Evolutionary conservation across 2,329 filamentous ascomycete genomes (phyloP).

Genomic region (Aschersonia sp.): DNA sequence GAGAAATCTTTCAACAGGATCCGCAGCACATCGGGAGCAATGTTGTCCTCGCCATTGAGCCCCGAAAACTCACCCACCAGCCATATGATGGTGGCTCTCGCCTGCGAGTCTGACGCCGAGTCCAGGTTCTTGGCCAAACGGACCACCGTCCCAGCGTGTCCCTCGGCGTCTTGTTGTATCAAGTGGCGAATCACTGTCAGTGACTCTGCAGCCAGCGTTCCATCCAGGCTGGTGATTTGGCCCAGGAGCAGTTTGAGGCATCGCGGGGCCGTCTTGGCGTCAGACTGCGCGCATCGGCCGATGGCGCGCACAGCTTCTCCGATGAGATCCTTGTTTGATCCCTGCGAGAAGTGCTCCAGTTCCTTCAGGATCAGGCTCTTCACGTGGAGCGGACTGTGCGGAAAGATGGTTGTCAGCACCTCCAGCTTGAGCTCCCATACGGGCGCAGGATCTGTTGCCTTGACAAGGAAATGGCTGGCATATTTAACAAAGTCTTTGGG

Average conservation of each 20-base stretch:
- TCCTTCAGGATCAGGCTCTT: conserved; percentile 86
- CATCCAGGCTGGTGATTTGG: conserved; percentile 79
- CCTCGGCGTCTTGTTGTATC: conserved; percentile 76
- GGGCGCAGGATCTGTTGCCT: conserved; percentile 60
- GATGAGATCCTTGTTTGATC: conserved; percentile 59
- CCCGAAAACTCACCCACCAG: conserved; percentile 89
- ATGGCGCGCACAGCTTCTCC: conserved; percentile 86
- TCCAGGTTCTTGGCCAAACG: conserved; percentile 84
- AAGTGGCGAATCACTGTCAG: conserved; percentile 90
- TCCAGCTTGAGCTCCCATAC: conserved; percentile 91
- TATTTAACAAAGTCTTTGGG: conserved; percentile 79
- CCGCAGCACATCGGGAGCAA: conserved; percentile 81
- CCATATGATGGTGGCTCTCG: conserved; percentile 92
- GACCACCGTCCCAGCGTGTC: conserved; percentile 74
- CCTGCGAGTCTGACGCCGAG: conserved; percentile 71
- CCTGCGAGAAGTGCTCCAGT: conserved; percentile 80
- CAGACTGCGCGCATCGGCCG: conserved; percentile 77
- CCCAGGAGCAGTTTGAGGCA: conserved; percentile 73
- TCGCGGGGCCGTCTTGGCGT: conserved; percentile 53
- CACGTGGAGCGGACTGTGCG: conserved; percentile 56
- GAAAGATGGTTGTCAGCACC: conserved; percentile 79
- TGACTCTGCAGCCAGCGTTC: conserved; percentile 79
- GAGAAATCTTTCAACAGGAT: conserved; percentile 77
- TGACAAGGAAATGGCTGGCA: conserved; percentile 77
- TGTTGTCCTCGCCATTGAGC: conserved; percentile 65